These are phyloP conservation scores for Claviceps lovelessii DNA, from an alignment of 2,329 filamentous ascomycete genomes.

Conservation along the genomic window DNA sequence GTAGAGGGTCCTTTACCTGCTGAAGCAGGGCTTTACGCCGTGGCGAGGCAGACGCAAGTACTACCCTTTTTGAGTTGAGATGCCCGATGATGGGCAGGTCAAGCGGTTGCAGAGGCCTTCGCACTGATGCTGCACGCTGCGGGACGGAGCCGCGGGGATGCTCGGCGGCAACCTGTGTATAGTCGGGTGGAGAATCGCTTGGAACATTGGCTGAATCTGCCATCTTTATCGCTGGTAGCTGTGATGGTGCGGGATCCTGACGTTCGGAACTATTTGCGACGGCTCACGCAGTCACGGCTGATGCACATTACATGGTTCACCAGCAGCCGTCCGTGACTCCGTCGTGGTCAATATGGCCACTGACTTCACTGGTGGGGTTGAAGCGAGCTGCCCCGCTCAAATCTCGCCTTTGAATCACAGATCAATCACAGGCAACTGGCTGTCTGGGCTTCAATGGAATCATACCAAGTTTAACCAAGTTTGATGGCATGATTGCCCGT, in stretches of 20 bases:
- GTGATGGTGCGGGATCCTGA: constrained; percentile 1
- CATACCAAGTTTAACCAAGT: no score
- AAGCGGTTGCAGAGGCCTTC: constrained; percentile 49
- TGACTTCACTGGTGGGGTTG: background rate
- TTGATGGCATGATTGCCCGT: background rate
- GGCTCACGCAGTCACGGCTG: background rate
- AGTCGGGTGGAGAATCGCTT: constrained; percentile 24
- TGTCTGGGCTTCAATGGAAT: no score
- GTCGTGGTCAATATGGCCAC: background rate
- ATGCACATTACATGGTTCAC: background rate
- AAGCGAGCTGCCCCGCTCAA: constrained; percentile 1
- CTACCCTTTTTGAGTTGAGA: constrained; percentile 64
- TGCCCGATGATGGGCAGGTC: constrained; percentile 65
- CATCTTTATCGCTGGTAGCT: background rate
- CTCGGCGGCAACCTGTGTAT: constrained; percentile 26
- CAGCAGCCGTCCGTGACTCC: no score
- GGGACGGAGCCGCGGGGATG: constrained; percentile 16
- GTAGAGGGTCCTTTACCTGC: constrained; percentile 32
- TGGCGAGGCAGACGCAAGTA: constrained; percentile 83
- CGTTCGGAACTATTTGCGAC: constrained; percentile 1
- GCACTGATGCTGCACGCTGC: constrained; percentile 20
- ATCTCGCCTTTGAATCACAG: background rate
- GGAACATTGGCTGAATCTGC: background rate
- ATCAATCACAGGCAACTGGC: no score
- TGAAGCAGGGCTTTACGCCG: constrained; percentile 68